phyloP scores from a whole-genome alignment of 164 flowering plant species.

The Chimonanthus praecox region DNA sequence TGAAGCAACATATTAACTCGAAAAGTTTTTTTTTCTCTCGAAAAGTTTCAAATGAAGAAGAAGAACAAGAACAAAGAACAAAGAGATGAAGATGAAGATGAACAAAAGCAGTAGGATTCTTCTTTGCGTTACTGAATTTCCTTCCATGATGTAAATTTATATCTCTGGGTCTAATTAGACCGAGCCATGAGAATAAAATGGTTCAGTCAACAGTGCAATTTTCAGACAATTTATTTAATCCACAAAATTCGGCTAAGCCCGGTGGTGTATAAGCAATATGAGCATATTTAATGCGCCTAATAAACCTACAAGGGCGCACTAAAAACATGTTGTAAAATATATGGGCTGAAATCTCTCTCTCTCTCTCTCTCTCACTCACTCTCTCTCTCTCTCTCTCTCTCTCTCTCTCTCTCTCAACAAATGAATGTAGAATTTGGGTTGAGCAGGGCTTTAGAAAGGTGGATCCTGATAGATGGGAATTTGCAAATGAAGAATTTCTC shows the following conservation, averaged over 20 bases:
- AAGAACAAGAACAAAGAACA: neutral
- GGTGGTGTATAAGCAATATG: too few relatives aligned
- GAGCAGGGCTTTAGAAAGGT: conserved; percentile 78
- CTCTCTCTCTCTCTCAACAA: too few relatives aligned
- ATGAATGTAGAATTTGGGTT: neutral
- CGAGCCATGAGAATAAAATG: too few relatives aligned
- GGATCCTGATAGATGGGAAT: conserved; percentile 85
- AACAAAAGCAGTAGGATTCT: neutral
- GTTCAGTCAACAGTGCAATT: too few relatives aligned
- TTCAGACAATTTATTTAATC: too few relatives aligned
- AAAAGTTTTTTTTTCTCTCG: neutral
- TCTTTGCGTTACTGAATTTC: neutral
- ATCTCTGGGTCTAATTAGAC: too few relatives aligned
- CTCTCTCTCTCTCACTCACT: too few relatives aligned
- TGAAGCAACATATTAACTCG: neutral
- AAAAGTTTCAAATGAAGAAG: neutral
- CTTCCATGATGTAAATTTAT: neutral
- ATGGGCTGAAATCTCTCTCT: neutral
- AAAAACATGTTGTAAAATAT: too few relatives aligned
- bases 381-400: too few relatives aligned
- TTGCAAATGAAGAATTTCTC: conserved; percentile 75
- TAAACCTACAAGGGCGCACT: too few relatives aligned
- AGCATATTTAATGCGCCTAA: too few relatives aligned
- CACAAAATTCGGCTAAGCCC: too few relatives aligned
- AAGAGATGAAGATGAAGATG: neutral